phyloP scores from a whole-genome alignment of 139 green algal genomes.

The Micractinium conductrix region DNA sequence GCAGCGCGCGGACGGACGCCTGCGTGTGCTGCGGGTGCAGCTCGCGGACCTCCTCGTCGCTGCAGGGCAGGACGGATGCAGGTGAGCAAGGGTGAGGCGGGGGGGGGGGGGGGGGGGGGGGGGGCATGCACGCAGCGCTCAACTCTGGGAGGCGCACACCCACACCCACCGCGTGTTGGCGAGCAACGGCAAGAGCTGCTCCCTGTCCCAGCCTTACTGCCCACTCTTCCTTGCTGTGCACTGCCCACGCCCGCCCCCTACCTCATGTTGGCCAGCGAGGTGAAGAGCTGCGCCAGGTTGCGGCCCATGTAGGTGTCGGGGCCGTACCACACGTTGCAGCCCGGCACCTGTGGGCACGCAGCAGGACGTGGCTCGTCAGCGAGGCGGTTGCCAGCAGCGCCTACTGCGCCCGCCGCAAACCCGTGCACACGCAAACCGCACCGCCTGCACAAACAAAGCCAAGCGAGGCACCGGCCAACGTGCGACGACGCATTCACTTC shows the following conservation, averaged over 20 bases:
- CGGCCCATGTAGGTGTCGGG: slow-evolving; percentile 99
- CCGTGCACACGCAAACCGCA: too few relatives aligned
- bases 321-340: slow-evolving; percentile 94
- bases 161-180: slow-evolving; percentile 48
- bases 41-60: slow-evolving; percentile 72
- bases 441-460: too few relatives aligned
- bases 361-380: too few relatives aligned
- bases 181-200: slow-evolving; percentile 83
- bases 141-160: too few relatives aligned
- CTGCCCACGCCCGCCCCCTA: neutral
- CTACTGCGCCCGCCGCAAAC: too few relatives aligned
- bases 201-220: slow-evolving; percentile 83
- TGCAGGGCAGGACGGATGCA: neutral
- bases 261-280: slow-evolving; percentile 67
- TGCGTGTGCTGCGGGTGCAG: slow-evolving; percentile 78
- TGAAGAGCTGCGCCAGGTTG: slow-evolving; percentile 93
- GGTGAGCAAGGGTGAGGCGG: neutral
- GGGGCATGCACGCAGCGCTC: too few relatives aligned
- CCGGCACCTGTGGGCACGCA: slow-evolving; percentile 82
- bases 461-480: too few relatives aligned
- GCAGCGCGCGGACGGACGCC: slow-evolving; percentile 59
- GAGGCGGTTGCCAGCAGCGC: too few relatives aligned
- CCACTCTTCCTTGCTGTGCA: neutral
- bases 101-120: too few relatives aligned
- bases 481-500: too few relatives aligned